Evolutionary conservation across 176 grass and related monocot species (phyloP).

Genomic region (Carex scoparia): DNA sequence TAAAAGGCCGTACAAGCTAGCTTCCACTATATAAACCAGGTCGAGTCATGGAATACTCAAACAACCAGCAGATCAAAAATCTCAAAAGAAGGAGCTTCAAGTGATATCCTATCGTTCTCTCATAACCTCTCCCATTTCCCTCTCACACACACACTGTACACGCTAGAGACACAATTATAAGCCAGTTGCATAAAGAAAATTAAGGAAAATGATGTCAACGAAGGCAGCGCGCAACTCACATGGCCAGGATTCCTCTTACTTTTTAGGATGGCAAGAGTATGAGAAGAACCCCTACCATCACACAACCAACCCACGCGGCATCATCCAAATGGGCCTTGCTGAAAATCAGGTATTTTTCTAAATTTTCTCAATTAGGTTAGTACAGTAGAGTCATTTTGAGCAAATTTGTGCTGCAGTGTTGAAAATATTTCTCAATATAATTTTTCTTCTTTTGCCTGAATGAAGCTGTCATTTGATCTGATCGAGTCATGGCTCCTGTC

Average conservation of each 20-base stretch:
- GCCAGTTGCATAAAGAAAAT: background rate
- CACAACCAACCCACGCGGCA: slow-evolving; percentile 55
- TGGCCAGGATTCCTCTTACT: slow-evolving; percentile 86
- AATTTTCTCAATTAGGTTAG: background rate
- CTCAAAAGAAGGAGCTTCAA: no score
- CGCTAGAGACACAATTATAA: background rate
- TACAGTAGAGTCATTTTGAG: background rate
- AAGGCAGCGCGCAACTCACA: slow-evolving; percentile 80
- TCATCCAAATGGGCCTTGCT: slow-evolving; percentile 98
- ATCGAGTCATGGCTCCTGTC: slow-evolving; percentile 69
- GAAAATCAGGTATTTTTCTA: slow-evolving; percentile 58
- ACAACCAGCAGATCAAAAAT: background rate
- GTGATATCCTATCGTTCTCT: background rate
- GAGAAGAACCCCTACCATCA: slow-evolving; percentile 76
- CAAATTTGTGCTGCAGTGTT: background rate
- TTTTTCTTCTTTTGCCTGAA: background rate
- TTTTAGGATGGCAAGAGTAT: slow-evolving; percentile 86
- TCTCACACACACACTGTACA: background rate
- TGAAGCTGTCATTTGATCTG: slow-evolving; percentile 86
- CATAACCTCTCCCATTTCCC: background rate
- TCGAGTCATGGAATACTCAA: background rate
- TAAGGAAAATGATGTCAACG: slow-evolving; percentile 51
- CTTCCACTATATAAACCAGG: background rate
- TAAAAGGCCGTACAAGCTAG: background rate
- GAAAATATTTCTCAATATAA: background rate